Conservation (phyloP, 352 stramenopile species). For the Globisporangium irregulare region DNA sequence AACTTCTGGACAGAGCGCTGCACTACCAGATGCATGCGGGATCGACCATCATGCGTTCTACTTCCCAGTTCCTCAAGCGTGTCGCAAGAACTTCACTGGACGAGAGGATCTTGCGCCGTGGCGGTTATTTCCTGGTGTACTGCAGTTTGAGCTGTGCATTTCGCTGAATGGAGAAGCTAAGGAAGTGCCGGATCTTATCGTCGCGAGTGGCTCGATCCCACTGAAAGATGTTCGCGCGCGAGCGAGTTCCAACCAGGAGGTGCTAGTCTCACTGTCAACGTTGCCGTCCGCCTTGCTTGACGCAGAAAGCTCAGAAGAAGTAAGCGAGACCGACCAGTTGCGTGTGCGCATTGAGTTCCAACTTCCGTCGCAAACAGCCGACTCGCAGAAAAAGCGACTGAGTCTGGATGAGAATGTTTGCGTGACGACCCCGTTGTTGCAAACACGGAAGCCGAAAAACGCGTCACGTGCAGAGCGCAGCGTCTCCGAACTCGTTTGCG, state of each 20-base stretch:
- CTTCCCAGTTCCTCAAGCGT: constrained; percentile 75
- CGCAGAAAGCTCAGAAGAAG: constrained; percentile 8
- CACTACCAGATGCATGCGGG: constrained; percentile 27
- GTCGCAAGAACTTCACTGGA: constrained; percentile 72
- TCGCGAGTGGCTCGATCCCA: constrained; percentile 48
- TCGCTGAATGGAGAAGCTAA: constrained; percentile 68
- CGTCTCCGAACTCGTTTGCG: constrained; percentile 71
- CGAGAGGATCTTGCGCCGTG: constrained; percentile 75
- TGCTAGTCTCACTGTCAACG: constrained; percentile 36
- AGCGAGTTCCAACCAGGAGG: constrained; percentile 30
- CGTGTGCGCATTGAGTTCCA: constrained; percentile 54
- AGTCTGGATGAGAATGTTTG: constrained; percentile 10
- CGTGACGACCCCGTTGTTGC: not conserved
- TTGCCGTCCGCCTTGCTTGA: constrained; percentile 21
- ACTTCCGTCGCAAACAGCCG: not conserved
- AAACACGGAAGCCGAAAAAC: constrained; percentile 13
- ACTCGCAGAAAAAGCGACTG: constrained; percentile 9
- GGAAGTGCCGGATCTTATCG: constrained; percentile 60
- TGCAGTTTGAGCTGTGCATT: constrained; percentile 77
- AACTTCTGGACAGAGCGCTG: not conserved
- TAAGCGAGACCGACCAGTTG: constrained; percentile 34
- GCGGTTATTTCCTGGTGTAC: constrained; percentile 63
- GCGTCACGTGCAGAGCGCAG: constrained; percentile 47
- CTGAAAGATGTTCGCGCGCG: constrained; percentile 36
- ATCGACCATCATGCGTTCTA: constrained; percentile 84